These are phyloP conservation scores for Pichia ethanolica DNA, from an alignment of 805 yeast species.

Conservation along the genomic window DNA sequence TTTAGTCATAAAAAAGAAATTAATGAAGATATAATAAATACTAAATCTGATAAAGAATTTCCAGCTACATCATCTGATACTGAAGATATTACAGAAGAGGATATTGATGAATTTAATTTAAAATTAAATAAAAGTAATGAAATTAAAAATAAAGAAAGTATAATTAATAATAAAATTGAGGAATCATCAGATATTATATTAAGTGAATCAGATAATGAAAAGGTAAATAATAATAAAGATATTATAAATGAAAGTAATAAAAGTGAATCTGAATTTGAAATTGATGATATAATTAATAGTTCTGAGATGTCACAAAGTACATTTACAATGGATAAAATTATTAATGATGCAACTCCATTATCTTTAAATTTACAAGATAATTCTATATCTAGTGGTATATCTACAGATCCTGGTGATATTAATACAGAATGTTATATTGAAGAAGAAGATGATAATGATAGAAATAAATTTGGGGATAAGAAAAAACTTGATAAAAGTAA, in stretches of 20 bases:
- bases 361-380: not conserved
- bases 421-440: slow-evolving; percentile 11
- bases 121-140: not conserved
- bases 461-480: not conserved
- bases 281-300: slow-evolving; percentile 24
- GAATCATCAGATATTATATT: slow-evolving; percentile 7
- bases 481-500: slow-evolving; percentile 9
- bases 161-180: not conserved
- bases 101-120: slow-evolving; percentile 2
- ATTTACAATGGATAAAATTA: slow-evolving; percentile 1
- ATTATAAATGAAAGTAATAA: slow-evolving; percentile 9
- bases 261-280: slow-evolving; percentile 22
- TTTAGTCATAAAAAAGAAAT: slow-evolving; percentile 8
- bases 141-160: not conserved
- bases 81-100: slow-evolving; percentile 12
- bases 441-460: not conserved
- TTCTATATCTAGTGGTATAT: not conserved
- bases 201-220: slow-evolving; percentile 5
- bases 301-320: slow-evolving; percentile 11
- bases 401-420: slow-evolving; percentile 10
- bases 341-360: not conserved
- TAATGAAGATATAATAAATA: not conserved
- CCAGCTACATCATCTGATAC: slow-evolving; percentile 8
- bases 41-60: not conserved
- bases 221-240: not conserved